These are phyloP conservation scores for Calonectria henricotiae DNA, from an alignment of 2,329 filamentous ascomycete genomes.

Conservation along the genomic window DNA sequence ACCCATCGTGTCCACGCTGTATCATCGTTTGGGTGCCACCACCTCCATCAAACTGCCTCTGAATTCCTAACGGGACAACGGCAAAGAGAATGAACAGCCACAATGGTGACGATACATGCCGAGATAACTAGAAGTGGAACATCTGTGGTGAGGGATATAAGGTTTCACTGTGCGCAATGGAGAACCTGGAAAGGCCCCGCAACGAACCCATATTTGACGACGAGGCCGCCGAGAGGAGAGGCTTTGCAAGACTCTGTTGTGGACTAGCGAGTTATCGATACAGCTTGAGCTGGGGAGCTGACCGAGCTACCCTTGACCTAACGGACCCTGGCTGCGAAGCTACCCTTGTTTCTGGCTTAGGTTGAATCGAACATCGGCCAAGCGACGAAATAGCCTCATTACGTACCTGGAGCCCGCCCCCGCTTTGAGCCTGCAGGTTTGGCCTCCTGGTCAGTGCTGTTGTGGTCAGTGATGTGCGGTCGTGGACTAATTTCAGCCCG, in stretches of 20 bases:
- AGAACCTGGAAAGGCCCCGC: slow-evolving; percentile 28
- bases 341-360: slow-evolving; percentile 33
- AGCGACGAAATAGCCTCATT: slow-evolving; percentile 42
- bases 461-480: slow-evolving; percentile 3
- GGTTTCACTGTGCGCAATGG: slow-evolving; percentile 25
- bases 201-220: slow-evolving; percentile 13
- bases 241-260: slow-evolving; percentile 20
- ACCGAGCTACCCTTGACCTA: slow-evolving; percentile 32
- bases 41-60: slow-evolving; percentile 12
- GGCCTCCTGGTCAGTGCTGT: slow-evolving; percentile 16
- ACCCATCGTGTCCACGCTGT: not conserved
- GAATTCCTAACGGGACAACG: slow-evolving; percentile 4
- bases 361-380: slow-evolving; percentile 36
- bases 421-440: slow-evolving; percentile 21
- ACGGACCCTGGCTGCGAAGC: slow-evolving; percentile 29
- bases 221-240: slow-evolving; percentile 13
- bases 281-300: slow-evolving; percentile 17
- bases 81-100: slow-evolving; percentile 8
- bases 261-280: slow-evolving; percentile 27
- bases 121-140: slow-evolving; percentile 4
- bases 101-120: not conserved
- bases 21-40: slow-evolving; percentile 19
- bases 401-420: slow-evolving; percentile 41
- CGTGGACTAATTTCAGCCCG: slow-evolving; percentile 30
- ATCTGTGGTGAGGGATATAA: slow-evolving; percentile 10